phyloP scores from a whole-genome alignment of 2,329 filamentous ascomycete species.

The Clonostachys rhizophaga region DNA sequence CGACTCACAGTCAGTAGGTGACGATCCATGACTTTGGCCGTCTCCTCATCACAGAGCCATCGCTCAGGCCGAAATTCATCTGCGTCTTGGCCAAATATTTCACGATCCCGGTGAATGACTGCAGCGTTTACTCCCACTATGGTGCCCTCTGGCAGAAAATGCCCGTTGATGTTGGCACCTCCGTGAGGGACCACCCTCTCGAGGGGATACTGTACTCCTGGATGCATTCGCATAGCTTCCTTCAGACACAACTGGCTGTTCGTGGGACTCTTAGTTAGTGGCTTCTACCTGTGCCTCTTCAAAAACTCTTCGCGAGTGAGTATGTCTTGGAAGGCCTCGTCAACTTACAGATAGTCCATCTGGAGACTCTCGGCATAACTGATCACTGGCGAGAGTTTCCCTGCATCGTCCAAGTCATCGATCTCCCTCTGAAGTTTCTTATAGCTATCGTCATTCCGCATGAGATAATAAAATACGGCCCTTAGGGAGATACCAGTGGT shows the following conservation, averaged over 20 bases:
- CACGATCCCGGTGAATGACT: conserved; percentile 30
- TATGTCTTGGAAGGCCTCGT: conserved; percentile 9
- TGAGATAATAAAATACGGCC: conserved; percentile 35
- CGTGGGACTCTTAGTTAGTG: too few species aligned
- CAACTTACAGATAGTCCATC: conserved; percentile 26
- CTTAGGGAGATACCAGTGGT: conserved; percentile 43
- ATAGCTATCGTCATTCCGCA: conserved; percentile 18
- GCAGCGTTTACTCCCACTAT: conserved; percentile 33
- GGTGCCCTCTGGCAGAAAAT: conserved; percentile 3
- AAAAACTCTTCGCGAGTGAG: too few species aligned
- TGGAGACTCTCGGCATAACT: conserved; percentile 18
- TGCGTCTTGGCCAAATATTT: conserved; percentile 29
- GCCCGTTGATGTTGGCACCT: conserved; percentile 29
- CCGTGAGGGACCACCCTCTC: conserved; percentile 37
- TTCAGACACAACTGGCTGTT: conserved; percentile 20
- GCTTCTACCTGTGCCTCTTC: too few species aligned
- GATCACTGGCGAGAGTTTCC: conserved; percentile 4
- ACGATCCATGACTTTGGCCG: conserved; percentile 4
- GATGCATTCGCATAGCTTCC: conserved; percentile 42
- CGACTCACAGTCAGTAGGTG: neutral
- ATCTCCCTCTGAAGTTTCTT: conserved; percentile 15
- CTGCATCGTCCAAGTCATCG: conserved; percentile 5
- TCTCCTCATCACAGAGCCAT: conserved; percentile 11
- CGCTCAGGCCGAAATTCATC: conserved; percentile 28
- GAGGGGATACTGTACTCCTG: conserved; percentile 37